Percentiles rank a stretch among this genome's conserved stretches.
These are phyloP conservation scores for Blastobotrys proliferans DNA, from an alignment of 1,139 yeast species.

Conservation along the genomic window DNA sequence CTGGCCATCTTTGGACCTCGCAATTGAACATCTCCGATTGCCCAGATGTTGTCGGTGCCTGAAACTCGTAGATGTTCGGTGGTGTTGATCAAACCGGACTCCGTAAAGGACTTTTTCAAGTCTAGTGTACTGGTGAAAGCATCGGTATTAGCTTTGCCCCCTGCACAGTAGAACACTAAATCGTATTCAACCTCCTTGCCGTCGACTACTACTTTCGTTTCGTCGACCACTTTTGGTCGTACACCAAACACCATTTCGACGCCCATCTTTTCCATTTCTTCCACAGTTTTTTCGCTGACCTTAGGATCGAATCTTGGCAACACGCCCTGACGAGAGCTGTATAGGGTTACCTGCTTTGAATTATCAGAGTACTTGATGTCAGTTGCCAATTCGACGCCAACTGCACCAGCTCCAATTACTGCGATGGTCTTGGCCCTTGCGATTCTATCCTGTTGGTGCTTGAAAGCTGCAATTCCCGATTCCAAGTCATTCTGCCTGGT, in stretches of 20 bases:
- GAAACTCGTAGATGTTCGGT: constrained; percentile 19
- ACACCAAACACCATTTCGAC: constrained; percentile 16
- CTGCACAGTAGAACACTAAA: constrained; percentile 18
- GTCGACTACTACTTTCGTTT: constrained; percentile 6
- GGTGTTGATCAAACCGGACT: constrained; percentile 17
- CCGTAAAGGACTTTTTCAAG: constrained; percentile 9
- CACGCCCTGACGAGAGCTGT: constrained; percentile 16
- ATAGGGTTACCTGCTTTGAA: constrained; percentile 16
- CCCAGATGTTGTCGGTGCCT: constrained; percentile 16
- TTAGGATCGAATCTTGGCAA: constrained; percentile 16
- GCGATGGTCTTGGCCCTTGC: constrained; percentile 19
- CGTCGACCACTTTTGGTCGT: constrained; percentile 9
- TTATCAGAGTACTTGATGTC: constrained; percentile 22
- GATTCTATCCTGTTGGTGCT: constrained; percentile 9
- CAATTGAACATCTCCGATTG: constrained; percentile 21
- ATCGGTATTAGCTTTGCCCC: constrained; percentile 13
- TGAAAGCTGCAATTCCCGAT: not conserved
- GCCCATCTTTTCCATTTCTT: constrained; percentile 12
- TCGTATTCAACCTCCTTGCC: constrained; percentile 15
- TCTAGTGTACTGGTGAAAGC: constrained; percentile 12
- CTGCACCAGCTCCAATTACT: constrained; percentile 25
- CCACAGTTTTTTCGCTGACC: constrained; percentile 15
- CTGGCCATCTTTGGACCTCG: constrained; percentile 19
- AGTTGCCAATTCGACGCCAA: constrained; percentile 26
- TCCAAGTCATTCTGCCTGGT: constrained; percentile 10